Evolutionary conservation across 768 basidiomycete genomes (phyloP).

Genomic region (Jaapia argillacea): DNA sequence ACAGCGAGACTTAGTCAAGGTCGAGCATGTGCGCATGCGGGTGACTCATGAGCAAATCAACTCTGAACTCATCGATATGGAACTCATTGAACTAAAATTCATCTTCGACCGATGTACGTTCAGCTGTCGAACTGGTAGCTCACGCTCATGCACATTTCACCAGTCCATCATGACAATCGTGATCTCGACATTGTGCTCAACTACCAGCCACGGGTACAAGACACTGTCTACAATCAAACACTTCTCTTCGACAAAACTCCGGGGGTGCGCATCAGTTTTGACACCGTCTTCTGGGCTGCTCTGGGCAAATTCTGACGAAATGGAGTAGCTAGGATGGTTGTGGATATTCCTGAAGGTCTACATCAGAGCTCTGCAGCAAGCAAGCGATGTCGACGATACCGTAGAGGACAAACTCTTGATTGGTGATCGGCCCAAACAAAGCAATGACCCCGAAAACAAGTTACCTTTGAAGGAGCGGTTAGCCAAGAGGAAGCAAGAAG

Average conservation of each 20-base stretch:
- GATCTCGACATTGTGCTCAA: conserved; percentile 73
- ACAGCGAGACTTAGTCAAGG: conserved; percentile 70
- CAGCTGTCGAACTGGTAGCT: neutral
- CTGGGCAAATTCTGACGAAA: too few species aligned
- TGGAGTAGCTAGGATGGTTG: conserved; percentile 73
- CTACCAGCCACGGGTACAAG: conserved; percentile 53
- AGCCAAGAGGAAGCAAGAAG: conserved; percentile 34
- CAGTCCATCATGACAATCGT: conserved; percentile 79
- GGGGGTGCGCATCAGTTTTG: conserved; percentile 36
- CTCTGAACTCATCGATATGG: conserved; percentile 69
- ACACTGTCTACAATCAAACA: conserved; percentile 57
- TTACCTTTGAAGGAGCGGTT: conserved; percentile 53
- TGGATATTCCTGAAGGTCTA: conserved; percentile 65
- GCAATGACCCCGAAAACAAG: conserved; percentile 35
- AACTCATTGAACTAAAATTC: conserved; percentile 77
- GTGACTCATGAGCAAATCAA: conserved; percentile 63
- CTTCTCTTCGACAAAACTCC: conserved; percentile 51
- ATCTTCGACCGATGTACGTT: conserved; percentile 63
- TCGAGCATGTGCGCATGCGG: conserved; percentile 83
- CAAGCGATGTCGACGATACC: conserved; percentile 70
- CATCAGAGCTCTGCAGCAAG: conserved; percentile 66
- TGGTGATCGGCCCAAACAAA: conserved; percentile 70
- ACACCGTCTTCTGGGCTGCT: neutral
- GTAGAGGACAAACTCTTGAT: conserved; percentile 77
- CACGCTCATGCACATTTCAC: neutral